Evolutionary conservation across 352 stramenopile genomes (phyloP).

Genomic region (Phytophthora hybrid): DNA sequence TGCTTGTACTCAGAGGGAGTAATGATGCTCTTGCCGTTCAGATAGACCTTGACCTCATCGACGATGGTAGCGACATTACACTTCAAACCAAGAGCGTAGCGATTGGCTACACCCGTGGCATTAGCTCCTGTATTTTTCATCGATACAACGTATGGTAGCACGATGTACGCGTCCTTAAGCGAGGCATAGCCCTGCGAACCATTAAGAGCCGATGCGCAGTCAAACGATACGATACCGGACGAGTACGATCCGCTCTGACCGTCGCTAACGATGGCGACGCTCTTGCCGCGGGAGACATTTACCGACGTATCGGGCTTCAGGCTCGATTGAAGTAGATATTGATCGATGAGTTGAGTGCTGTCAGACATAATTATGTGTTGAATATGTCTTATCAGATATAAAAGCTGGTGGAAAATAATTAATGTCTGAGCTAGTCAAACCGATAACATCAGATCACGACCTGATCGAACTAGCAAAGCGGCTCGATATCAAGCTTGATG

Average conservation of each 20-base stretch:
- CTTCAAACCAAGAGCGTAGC: background rate
- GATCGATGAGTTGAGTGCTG: background rate
- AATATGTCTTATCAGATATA: background rate
- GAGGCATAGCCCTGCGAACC: background rate
- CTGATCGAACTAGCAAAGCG: background rate
- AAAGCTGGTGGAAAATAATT: background rate
- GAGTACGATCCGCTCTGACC: background rate
- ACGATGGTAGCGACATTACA: background rate
- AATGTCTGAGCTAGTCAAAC: background rate
- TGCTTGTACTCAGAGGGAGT: background rate
- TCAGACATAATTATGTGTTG: background rate
- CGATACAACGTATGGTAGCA: background rate
- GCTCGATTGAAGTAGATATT: background rate
- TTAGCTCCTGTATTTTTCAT: background rate
- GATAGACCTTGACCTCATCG: background rate
- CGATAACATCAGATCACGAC: background rate
- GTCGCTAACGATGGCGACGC: background rate
- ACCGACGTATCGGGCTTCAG: background rate
- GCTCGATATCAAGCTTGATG: constrained; percentile 5
- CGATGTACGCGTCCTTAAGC: background rate
- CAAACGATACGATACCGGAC: background rate
- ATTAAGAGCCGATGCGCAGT: background rate
- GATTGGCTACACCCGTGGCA: too few species aligned
- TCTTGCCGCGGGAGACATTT: background rate
- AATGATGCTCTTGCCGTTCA: background rate